Evolutionary conservation across 2,329 filamentous ascomycete genomes (phyloP), one percentile per base, ranked within the genome.

Genomic region (Cladorrhinum sp.): DNA sequence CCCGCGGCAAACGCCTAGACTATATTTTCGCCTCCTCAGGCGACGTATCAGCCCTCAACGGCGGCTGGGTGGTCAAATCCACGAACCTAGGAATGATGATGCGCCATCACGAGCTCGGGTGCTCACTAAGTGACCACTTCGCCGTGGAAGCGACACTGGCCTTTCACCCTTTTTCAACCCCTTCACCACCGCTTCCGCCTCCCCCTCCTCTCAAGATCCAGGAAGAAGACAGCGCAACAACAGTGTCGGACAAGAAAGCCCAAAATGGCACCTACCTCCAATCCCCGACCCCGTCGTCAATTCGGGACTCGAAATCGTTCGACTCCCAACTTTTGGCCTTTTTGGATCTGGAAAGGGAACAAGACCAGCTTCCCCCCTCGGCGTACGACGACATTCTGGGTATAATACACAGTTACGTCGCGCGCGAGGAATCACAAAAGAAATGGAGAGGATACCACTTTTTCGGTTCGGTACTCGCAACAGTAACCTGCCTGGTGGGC

Each of bases 61-160:
- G 73, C 64, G 69, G 68, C 16, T 97, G 93, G 92, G 78, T 84
- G 12, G 85, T 97, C 61, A 81, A 86, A 61, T 80, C 83, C 7
- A 88, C 85, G 2, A 82, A 85, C 54, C 89, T 99, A 1, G 88
- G 89, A 62, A 92, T 97, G 86, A 88, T 85, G 20, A 84, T 89
- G 71, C 87, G 91, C 9, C 93, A 97, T 74, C 91, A 92, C 0
- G 85, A 84, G 1, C 80, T 97, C 1, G 82, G 86, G 64, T 96
- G 92, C 76, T 96, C 92, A 1, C 81, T 98, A 24, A 97, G 92
- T 68, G 93, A 99, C 71, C 95, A 98, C 73, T 98, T 97, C 73
- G 92, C 91, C 22, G 89, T 98, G 57, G 89, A 93, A 72, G 87
- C 91, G 5, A 92, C 91, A 0, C 80, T 98, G 9, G 75, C 77